Evolutionary conservation across 2,329 filamentous ascomycete species (phyloP), one percentile per base, ranked within the genome.

Genomic region (Drechmeria coniospora): DNA sequence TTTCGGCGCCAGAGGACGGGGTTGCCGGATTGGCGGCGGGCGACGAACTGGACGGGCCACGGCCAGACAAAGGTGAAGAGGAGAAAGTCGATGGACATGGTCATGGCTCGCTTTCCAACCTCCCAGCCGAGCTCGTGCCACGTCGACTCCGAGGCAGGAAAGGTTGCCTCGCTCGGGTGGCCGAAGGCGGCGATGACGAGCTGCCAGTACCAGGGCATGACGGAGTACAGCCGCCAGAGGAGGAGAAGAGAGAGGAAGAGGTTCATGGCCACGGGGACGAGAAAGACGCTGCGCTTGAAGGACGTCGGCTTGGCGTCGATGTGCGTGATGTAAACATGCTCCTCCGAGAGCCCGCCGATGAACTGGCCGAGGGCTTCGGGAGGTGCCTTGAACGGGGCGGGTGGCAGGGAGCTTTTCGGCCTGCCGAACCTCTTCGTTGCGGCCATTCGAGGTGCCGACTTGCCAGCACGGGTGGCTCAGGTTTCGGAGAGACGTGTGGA

Each of bases 241-340:
- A 93, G 72, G 18, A 81, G 52, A 2, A 62, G 44, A 7, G 63
- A 57, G 32, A 94, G 73, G 39, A 59, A 53, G 19, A 78, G 32
- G 52, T 94, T 94, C 54, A 93, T 72, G 12, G 74, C 50, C 12
- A 83, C 63, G 11, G 86, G 83, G 1, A 93, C 74, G 26, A 73
- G 43, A 54, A 93, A 94, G 43, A 92, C 78, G 44, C 81, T 79
- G 48, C 70, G 70, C 56, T 94, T 94, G 55, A 86, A 72, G 16
- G 64, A 61, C 13, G 56, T 53, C 0, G 75, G 73, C 35, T 78
- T 74, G 34, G 55, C 57, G 61, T 94, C 86, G 52, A 92, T 61
- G 58, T 93, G 84, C 17, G 78, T 65, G 43, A 94, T 68, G 64
- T 94, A 93, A 47, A 92, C 66, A 50, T 81, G 72, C 31, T 67